A percentile compares a stretch with the other conserved stretches of the same genome.
Evolutionary conservation across 495 filamentous ascomycete species (phyloP).

Genomic region (Hapsidospora chrysogenum): DNA sequence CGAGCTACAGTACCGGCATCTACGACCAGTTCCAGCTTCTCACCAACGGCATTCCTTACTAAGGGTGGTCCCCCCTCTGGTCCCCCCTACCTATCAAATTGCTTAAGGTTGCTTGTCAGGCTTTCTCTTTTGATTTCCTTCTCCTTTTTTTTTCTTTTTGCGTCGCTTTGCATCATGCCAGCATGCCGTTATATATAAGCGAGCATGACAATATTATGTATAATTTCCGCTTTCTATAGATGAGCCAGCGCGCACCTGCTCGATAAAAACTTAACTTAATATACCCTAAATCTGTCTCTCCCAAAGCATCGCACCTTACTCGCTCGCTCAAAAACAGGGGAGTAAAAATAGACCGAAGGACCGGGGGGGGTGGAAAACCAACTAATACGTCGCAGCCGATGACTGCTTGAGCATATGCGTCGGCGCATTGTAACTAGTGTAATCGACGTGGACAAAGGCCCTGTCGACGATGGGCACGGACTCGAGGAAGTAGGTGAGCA

Average conservation of each 20-base stretch:
- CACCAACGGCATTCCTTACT: conserved; percentile 94
- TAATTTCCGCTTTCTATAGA: too few species aligned
- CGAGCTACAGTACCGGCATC: conserved; percentile 73
- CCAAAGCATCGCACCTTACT: conserved; percentile 4
- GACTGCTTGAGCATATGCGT: conserved; percentile 43
- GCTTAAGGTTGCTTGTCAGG: not conserved
- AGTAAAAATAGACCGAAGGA: too few species aligned
- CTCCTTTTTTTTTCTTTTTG: not conserved
- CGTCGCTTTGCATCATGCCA: too few species aligned
- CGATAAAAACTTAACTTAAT: conserved; percentile 3
- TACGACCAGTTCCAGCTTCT: conserved; percentile 96
- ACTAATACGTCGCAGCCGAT: too few species aligned
- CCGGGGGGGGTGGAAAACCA: too few species aligned
- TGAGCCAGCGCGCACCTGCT: too few species aligned
- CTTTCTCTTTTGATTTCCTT: not conserved
- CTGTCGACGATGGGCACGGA: conserved; percentile 60
- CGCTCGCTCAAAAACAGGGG: too few species aligned
- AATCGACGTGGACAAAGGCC: conserved; percentile 68
- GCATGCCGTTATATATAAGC: too few species aligned
- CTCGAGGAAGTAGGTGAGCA: conserved; percentile 78
- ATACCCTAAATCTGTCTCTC: not conserved
- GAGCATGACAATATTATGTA: too few species aligned
- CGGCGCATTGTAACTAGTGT: conserved; percentile 64
- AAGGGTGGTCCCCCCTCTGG: conserved; percentile 1
- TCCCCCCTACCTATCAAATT: not conserved